Percentiles rank a stretch among this genome's conserved stretches.
phyloP scores from a whole-genome alignment of 164 flowering plant genomes.

The Vitis rupestris region DNA sequence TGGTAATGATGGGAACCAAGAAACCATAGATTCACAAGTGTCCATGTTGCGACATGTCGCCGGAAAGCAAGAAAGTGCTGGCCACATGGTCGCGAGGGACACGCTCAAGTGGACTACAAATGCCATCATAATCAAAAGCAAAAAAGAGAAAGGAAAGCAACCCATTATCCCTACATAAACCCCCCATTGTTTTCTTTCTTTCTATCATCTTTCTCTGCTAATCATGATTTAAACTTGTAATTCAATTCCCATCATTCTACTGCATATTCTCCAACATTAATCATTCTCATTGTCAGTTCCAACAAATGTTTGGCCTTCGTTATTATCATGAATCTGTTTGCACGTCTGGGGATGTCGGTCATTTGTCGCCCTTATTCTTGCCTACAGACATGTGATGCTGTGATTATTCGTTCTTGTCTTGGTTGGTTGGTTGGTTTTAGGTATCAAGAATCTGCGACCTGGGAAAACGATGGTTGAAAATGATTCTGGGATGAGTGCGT shows the following conservation, averaged over 20 bases:
- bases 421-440: too few species aligned
- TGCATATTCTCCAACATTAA: constrained; percentile 16
- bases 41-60: constrained; percentile 19
- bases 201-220: not conserved
- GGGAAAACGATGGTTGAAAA: too few species aligned
- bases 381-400: not conserved
- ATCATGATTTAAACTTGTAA: constrained; percentile 8
- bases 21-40: constrained; percentile 10
- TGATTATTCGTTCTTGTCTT: too few species aligned
- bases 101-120: constrained; percentile 12
- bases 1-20: not conserved
- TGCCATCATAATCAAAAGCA: constrained; percentile 14
- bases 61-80: constrained; percentile 16
- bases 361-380: constrained; percentile 12
- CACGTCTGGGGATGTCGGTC: constrained; percentile 14
- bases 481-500: too few species aligned
- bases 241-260: constrained; percentile 3
- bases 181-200: too few species aligned
- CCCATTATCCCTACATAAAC: too few species aligned
- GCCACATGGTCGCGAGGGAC: constrained; percentile 15
- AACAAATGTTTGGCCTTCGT: not conserved
- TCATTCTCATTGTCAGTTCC: constrained; percentile 20
- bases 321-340: not conserved
- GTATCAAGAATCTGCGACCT: too few species aligned
- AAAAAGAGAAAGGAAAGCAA: not conserved